phyloP scores from a whole-genome alignment of 2,329 filamentous ascomycete genomes.

The Biscogniauxia sp. region DNA sequence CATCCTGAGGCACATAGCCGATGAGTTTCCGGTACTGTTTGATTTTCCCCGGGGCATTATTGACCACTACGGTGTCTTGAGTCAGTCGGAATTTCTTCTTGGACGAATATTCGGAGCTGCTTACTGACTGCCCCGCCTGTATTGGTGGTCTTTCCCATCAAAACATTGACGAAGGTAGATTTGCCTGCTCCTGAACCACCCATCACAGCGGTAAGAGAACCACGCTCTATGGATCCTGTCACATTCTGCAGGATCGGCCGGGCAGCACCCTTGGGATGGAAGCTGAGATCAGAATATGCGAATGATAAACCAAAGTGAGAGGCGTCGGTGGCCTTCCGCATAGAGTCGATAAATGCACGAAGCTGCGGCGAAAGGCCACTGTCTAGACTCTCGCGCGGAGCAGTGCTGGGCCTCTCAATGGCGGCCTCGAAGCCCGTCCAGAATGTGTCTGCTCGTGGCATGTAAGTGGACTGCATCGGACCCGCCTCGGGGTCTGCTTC shows the following conservation, averaged over 20 bases:
- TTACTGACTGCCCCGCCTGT: slow-evolving; percentile 46
- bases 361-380: slow-evolving; percentile 39
- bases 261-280: slow-evolving; percentile 43
- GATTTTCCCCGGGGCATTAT: slow-evolving; percentile 47
- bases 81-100: background rate
- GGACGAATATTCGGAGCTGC: background rate
- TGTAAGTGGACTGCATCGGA: slow-evolving; percentile 33
- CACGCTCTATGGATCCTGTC: slow-evolving; percentile 52
- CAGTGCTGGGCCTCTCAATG: slow-evolving; percentile 31
- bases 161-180: slow-evolving; percentile 57
- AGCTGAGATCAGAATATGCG: slow-evolving; percentile 48
- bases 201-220: slow-evolving; percentile 58
- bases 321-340: slow-evolving; percentile 50
- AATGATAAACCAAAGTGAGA: slow-evolving; percentile 53
- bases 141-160: slow-evolving; percentile 57
- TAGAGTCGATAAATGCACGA: slow-evolving; percentile 50
- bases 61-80: slow-evolving; percentile 37
- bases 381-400: slow-evolving; percentile 29
- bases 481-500: slow-evolving; percentile 37
- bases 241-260: slow-evolving; percentile 51
- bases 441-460: slow-evolving; percentile 22
- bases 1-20: slow-evolving; percentile 61
- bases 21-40: slow-evolving; percentile 57
- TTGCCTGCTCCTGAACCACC: slow-evolving; percentile 59
- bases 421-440: slow-evolving; percentile 39